Base-by-base conservation (phyloP, 2,329 filamentous ascomycete genomes). In the Sphaerostilbella broomeana region DNA sequence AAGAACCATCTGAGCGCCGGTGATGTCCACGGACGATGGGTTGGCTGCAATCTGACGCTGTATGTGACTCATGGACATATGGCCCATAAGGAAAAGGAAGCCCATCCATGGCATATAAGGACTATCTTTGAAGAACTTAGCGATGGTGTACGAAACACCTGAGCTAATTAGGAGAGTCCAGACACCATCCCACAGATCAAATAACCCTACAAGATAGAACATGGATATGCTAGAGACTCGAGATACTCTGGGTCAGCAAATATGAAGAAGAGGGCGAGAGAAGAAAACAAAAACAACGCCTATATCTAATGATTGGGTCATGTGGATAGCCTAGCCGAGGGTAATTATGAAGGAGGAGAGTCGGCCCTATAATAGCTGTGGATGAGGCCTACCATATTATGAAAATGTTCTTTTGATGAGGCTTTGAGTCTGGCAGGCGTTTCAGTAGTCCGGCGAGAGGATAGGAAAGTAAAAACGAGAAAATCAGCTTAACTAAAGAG, bases 91-190 rank as follows among this genome's bases (percentile, higher is more conserved):
- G 57, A 94, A 95, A 35, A 86, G 70, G 62, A 98, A 98, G 44
- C 81, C 88, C 35, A 95, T 72, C 92, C 92, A 98, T 67, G 92
- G 92, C 92, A 98, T 98, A 58, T 90, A 86, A 1, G 87, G 86
- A 15, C 87, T 89, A 24, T 60, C 62, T 49, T 87, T 76, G 30
- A 97, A 69, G 58, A 81, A 89, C 50, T 83, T 79, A 37, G 90
- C 84, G 51, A 98, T 92, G 47, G 74, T 69, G 58, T 95, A 98
- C 35, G 86, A 78, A 35, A 79, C 89, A 13, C 73, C 76, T 1
- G 90, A 79, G 57, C 86, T 88, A 57, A 94, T 80, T 43, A 84
- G 59, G 26, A 98, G 67, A 3, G 89, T 95, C 26, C 76, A 74
- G 11, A 94, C 64, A 40, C 92, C 94, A 61, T 67, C 70, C 89